Conservation (phyloP, 2,329 filamentous ascomycete genomes). For the Neurospora sp. region DNA sequence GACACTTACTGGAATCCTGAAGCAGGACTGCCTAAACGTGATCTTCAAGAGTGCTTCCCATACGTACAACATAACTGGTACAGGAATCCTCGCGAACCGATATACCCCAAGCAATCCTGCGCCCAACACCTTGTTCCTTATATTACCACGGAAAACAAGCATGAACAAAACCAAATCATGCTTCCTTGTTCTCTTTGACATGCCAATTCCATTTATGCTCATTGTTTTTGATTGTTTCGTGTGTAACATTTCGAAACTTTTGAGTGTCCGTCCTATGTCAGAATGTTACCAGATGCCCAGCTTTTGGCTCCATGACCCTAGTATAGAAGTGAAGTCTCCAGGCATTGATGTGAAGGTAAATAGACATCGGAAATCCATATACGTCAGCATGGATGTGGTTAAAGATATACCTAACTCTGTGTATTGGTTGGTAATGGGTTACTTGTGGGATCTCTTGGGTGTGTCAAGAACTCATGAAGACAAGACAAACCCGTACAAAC, state of each 20-base stretch:
- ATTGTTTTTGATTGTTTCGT: too few species aligned
- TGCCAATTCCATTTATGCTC: not conserved
- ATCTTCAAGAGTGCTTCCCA: not conserved
- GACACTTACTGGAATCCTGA: not conserved
- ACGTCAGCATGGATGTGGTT: not conserved
- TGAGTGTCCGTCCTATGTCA: not conserved
- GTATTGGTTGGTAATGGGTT: not conserved
- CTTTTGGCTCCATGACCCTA: not conserved
- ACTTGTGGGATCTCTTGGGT: not conserved
- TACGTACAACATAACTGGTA: not conserved
- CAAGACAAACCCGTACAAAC: not conserved
- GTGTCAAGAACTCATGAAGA: not conserved
- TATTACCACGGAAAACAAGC: not conserved
- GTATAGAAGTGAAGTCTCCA: not conserved
- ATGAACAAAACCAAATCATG: not conserved
- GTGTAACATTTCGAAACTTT: not conserved
- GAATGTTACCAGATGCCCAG: not conserved
- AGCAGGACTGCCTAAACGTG: not conserved
- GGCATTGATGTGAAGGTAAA: not conserved
- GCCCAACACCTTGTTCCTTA: not conserved
- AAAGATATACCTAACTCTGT: not conserved
- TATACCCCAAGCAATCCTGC: not conserved
- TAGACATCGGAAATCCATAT: not conserved
- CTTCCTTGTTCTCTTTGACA: not conserved
- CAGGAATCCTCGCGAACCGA: not conserved